phyloP scores from a whole-genome alignment of 441 rosid species.

The Erodium texanum region DNA sequence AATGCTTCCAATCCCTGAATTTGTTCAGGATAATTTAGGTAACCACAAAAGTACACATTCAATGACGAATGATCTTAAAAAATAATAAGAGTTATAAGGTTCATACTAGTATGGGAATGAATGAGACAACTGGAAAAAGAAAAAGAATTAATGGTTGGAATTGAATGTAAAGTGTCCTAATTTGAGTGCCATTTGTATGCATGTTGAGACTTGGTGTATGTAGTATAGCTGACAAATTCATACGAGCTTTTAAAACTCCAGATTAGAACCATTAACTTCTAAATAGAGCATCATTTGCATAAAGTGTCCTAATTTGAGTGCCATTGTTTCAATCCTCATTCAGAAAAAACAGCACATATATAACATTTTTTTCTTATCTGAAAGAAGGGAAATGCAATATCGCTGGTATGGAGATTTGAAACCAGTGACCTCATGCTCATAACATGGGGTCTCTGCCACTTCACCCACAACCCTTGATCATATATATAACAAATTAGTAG shows the following conservation, averaged over 20 bases:
- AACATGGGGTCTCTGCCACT: too few species aligned
- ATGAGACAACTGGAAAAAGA: too few species aligned
- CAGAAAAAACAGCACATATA: too few species aligned
- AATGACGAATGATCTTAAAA: background rate
- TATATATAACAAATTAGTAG: background rate
- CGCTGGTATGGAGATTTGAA: too few species aligned
- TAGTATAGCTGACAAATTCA: too few species aligned
- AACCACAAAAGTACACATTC: background rate
- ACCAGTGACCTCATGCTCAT: too few species aligned
- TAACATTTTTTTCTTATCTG: too few species aligned
- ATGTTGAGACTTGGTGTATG: background rate
- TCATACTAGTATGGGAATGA: background rate
- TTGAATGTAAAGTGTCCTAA: background rate
- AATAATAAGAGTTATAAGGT: background rate
- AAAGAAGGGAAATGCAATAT: too few species aligned
- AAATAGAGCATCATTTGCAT: background rate
- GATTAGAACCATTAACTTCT: background rate
- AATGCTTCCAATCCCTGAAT: conserved; percentile 27
- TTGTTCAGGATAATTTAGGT: conserved; percentile 16
- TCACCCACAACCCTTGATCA: too few species aligned
- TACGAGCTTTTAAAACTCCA: background rate
- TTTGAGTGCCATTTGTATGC: background rate
- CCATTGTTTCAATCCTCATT: too few species aligned
- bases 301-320: too few species aligned
- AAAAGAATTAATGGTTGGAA: too few species aligned